Percentiles rank a stretch among this genome's conserved stretches.
Conservation (phyloP, 2,329 filamentous ascomycete species). For the Trichoderma breve region DNA sequence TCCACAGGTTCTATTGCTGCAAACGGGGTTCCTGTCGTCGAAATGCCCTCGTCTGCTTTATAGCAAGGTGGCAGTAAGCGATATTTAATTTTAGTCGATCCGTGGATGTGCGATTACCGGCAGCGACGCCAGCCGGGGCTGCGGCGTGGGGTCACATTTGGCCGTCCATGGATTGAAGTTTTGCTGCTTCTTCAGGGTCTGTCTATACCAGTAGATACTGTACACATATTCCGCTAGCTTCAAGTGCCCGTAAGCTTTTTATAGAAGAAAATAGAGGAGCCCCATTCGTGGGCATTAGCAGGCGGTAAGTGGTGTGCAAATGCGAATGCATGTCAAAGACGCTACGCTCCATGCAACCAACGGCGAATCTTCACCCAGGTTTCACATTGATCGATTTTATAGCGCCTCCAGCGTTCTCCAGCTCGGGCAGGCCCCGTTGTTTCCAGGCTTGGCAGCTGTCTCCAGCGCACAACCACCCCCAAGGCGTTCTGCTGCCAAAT, state of each 20-base stretch:
- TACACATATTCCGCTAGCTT: background rate
- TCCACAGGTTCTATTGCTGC: background rate
- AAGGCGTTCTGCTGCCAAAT: background rate
- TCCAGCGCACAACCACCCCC: background rate
- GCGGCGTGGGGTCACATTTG: background rate
- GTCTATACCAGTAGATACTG: background rate
- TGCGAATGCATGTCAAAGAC: background rate
- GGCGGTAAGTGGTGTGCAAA: background rate
- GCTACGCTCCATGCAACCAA: background rate
- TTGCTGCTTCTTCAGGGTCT: background rate
- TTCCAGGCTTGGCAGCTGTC: conserved; percentile 8
- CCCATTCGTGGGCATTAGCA: background rate
- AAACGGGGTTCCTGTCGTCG: background rate
- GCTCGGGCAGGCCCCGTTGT: background rate
- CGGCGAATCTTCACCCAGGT: background rate
- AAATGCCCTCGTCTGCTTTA: background rate
- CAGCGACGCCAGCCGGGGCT: background rate
- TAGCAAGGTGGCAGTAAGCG: background rate
- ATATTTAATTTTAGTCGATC: conserved; percentile 14
- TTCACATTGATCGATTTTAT: background rate
- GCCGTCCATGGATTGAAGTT: background rate
- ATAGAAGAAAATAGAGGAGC: background rate
- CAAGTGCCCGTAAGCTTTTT: background rate
- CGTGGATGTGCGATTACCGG: conserved; percentile 9
- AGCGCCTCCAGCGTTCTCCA: conserved; percentile 1